Evolutionary conservation across 257 asterid genomes (phyloP), one percentile per base, ranked within the genome.

Genomic region (Nicotiana attenuata): DNA sequence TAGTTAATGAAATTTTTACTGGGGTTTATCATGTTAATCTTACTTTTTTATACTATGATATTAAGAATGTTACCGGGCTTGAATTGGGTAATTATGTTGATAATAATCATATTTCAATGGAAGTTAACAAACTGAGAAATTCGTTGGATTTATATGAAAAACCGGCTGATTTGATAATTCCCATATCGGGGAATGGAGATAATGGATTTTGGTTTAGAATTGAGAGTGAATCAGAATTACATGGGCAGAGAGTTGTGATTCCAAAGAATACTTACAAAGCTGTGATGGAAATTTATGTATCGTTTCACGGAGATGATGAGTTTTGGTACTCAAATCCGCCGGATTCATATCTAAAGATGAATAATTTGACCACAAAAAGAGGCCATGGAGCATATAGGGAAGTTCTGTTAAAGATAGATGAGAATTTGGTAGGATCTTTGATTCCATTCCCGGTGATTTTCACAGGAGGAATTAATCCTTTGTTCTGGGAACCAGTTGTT

Each of bases 291-390:
- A 84, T 96, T 76, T 94, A 90, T 61, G 90, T 89, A 41, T 94
- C 99, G 33, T 89, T 76, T 61, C 99, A 96, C 22, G 97, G 97
- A 3, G 47, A 91, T 29, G 99, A 96, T 53, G 99, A 96, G 87
- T 89, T 91, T 53, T 96, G 99, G 99, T 94, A 91, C 94, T 82
- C 97, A 0, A 94, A 96, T 83, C 97, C 98, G 2, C 94, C 99
- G 0, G 94, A 93, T 88, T 75, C 85, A n/a, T 93, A 95, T 85
- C 81, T 91, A 45, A 86, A 86, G 24, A 45, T 64, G 56, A 92
- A 91, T 52, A 78, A 78, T 41, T 81, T 92, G 75, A 24, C 81
- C 14, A 86, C 91, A 1, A 75, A 81, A 80, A 81, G 90, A 33
- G 97, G 97, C 15, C 90, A 91, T 71, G 97, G 98, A 5, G 91